Evolutionary conservation across 2,329 filamentous ascomycete species (phyloP), one percentile per base, ranked within the genome.

Genomic region (Pyrenophora teres): DNA sequence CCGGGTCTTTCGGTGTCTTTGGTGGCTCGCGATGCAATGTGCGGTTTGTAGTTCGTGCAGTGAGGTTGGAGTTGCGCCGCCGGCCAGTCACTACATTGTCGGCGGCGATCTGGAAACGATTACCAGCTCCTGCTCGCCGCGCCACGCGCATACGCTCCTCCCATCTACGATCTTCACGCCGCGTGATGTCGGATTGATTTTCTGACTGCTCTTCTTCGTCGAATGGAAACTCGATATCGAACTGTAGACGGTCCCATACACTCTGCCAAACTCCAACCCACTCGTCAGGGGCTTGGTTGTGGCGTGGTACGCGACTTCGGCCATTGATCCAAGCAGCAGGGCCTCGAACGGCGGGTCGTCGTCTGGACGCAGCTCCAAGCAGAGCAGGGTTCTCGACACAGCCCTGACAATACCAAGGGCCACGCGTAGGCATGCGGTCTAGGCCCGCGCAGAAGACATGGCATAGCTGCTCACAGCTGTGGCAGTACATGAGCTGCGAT

Each of bases 401-500:
- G 64, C 89, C 86, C 74, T 94, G 87, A 77, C 94, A 99, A 73
- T 93, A 96, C 92, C 93, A 99, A 59, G 87, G 80, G 23, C 89
- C 89, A 25, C 70, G 64, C 18, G 81, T 77, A 18, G 92, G 92
- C 49, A 96, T 84, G 46, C 81, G 77, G 54, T 92, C 87, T 42
- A 96, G 82, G 30, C 90, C 92, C 55, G 96, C 85, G 74, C 94
- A 99, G 73, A 95, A 90, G 40, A 92, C 92, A 74, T 99, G 94
- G 66, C 93, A 96, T 37, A 89, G 84, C 30, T 87, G 87, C 78
- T 96, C 88, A 78, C 94, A 99, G 67, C 86, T 87, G 73, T 97
- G 92, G 76, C 94, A 99, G 54, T 96, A 84, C 60, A 97, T 86
- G 45, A 96, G 83, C 15, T 92, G 81, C 59, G 95, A 89, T 73